A percentile compares a stretch with the other conserved stretches of the same genome.
Conservation (phyloP, 2,329 filamentous ascomycete genomes). For the Colletotrichum filicis region DNA sequence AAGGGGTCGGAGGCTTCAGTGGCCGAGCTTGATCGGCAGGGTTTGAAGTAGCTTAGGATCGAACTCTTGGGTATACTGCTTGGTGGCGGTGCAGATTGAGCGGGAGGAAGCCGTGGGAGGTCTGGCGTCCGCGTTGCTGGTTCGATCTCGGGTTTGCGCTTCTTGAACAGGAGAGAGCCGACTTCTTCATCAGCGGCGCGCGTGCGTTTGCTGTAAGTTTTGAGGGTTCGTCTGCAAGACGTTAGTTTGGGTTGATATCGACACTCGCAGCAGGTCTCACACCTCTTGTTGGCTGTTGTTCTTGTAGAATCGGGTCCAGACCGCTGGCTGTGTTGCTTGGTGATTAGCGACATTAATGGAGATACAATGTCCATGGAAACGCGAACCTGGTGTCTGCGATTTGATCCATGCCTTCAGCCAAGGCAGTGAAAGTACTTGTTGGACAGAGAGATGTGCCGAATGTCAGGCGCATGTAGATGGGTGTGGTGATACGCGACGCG, state of each 20-base stretch:
- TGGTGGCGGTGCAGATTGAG: background rate
- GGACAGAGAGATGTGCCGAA: background rate
- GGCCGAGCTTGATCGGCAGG: slow-evolving; percentile 34
- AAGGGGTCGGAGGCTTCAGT: slow-evolving; percentile 21
- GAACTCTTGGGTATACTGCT: slow-evolving; percentile 44
- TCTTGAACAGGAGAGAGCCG: background rate
- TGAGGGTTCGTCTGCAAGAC: slow-evolving; percentile 36
- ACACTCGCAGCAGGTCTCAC: background rate
- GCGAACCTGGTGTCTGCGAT: background rate
- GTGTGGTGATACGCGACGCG: slow-evolving; percentile 13
- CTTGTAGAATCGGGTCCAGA: background rate
- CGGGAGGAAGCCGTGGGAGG: background rate
- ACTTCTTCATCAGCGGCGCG: slow-evolving; percentile 1
- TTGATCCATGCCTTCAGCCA: background rate
- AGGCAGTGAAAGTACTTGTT: background rate
- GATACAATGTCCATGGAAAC: background rate
- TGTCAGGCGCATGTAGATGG: background rate
- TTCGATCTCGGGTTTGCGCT: slow-evolving; percentile 39
- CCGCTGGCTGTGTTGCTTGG: background rate
- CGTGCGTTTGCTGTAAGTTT: slow-evolving; percentile 53
- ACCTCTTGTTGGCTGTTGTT: slow-evolving; percentile 25
- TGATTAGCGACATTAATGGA: background rate
- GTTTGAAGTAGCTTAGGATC: slow-evolving; percentile 55
- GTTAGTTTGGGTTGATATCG: background rate
- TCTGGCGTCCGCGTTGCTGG: background rate